Base-by-base conservation (phyloP, 352 stramenopile genomes). In the Pythium phragmitis region DNA sequence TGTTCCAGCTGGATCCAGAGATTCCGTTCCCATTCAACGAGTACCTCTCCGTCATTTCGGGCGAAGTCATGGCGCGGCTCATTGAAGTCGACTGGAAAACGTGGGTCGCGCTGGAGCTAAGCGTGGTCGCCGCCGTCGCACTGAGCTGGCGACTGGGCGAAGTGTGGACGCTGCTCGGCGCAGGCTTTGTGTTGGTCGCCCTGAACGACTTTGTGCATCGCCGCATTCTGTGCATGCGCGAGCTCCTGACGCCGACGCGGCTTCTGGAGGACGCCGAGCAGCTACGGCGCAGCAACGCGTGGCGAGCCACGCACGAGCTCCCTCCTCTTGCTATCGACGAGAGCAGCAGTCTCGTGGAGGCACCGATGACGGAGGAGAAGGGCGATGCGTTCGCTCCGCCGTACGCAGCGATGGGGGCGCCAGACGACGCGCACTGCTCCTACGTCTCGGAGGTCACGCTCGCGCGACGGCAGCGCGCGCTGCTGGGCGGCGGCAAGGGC, bases 21-120 rank as follows among this genome's bases (percentile, higher is more conserved):
- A 55, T 76, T 7, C 71, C 68, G 30, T 92, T 90, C 68, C 79
- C 82, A 2, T 92, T 92, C 67, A 85, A 92, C 63, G 80, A 90
- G 58, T 92, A 92, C 55, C 72, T 92, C 7, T 79, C 77, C 8
- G 84, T 90, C 62, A 88, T 92, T 55, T 90, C 80, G 3, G 83
- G 83, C 17, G 80, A 89, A 62, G 78, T 88, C 48, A 89, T 92
- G 83, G 79, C 66, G 2, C 60, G 78, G 26, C 69, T 92, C 3
- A 89, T 92, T 42, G 77, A 87, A 66, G 88, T 92, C 60, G 83
- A 92, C 54, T 63, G 81, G 64, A 58, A 76, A 23, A 92, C 83
- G 45, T 92, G 83, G 83, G 19, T 90, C 36, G 77, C 75, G 78
- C 28, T 69, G 26, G 63, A 69, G 28, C 17, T 85, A 6, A 72